These are phyloP conservation scores for Ceratobasidium sp. DNA, from an alignment of 1,284 basidiomycete genomes.

Conservation along the genomic window DNA sequence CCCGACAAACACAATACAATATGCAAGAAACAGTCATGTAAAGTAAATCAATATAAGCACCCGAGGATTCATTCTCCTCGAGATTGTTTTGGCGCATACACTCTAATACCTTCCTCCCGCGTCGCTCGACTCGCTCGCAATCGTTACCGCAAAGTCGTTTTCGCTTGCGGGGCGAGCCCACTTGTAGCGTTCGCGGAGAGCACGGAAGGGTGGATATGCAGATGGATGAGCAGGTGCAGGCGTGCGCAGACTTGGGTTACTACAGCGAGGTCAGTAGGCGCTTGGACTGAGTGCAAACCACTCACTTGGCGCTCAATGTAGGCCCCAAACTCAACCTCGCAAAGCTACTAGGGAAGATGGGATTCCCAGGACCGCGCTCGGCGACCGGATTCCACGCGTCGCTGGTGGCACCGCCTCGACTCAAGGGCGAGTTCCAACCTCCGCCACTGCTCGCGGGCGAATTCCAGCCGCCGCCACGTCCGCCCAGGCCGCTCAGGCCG, in stretches of 20 bases:
- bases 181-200: slow-evolving; percentile 21
- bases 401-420: not conserved
- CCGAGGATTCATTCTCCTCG: not conserved
- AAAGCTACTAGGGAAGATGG: slow-evolving; percentile 42
- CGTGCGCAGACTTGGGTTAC: slow-evolving; percentile 39
- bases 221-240: slow-evolving; percentile 33
- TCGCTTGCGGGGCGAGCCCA: slow-evolving; percentile 28
- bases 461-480: slow-evolving; percentile 22
- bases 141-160: slow-evolving; percentile 41
- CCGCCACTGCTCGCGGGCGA: slow-evolving; percentile 8
- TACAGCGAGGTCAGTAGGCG: not conserved
- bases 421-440: slow-evolving; percentile 21
- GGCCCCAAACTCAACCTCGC: slow-evolving; percentile 41
- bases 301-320: slow-evolving; percentile 41
- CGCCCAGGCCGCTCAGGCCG: slow-evolving; percentile 21
- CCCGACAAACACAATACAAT: too few species aligned
- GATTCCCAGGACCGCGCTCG: slow-evolving; percentile 41
- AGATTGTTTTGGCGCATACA: not conserved
- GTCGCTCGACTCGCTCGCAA: slow-evolving; percentile 41
- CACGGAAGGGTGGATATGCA: slow-evolving; percentile 11
- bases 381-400: slow-evolving; percentile 36
- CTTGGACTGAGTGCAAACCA: not conserved
- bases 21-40: too few species aligned
- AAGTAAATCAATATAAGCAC: too few species aligned
- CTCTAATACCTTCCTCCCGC: slow-evolving; percentile 3